Evolutionary conservation across 2,329 filamentous ascomycete species (phyloP).

Genomic region (Claviceps arundinis): DNA sequence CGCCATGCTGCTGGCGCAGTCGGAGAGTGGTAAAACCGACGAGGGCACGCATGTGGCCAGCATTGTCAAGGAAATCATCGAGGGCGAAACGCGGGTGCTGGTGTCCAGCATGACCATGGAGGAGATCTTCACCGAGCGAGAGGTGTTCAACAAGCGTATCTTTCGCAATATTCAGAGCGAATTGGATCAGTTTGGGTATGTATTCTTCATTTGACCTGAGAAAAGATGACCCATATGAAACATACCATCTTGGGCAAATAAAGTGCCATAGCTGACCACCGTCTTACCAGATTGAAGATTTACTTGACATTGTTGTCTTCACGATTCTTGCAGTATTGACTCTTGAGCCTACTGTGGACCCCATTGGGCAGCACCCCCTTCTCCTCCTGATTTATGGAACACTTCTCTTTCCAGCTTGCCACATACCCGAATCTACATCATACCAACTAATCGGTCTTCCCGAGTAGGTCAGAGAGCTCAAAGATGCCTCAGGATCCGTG

Average conservation of each 20-base stretch:
- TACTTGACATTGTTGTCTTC: constrained; percentile 18
- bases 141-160: constrained; percentile 64
- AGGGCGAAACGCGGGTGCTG: constrained; percentile 73
- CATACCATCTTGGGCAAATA: no score
- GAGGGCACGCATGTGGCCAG: constrained; percentile 55
- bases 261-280: background rate
- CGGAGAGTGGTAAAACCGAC: constrained; percentile 29
- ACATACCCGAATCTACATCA: background rate
- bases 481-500: constrained; percentile 66
- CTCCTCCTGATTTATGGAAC: no score
- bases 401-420: constrained; percentile 15
- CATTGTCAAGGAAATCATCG: constrained; percentile 82
- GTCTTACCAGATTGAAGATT: constrained; percentile 43
- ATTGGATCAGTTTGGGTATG: constrained; percentile 51
- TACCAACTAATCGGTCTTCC: background rate
- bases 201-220: background rate
- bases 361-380: no score
- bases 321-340: constrained; percentile 19
- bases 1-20: constrained; percentile 64
- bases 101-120: constrained; percentile 89
- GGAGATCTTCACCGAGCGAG: constrained; percentile 68
- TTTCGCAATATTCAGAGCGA: constrained; percentile 67
- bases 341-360: background rate
- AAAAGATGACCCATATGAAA: no score
- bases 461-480: constrained; percentile 56